phyloP scores from a whole-genome alignment of 495 filamentous ascomycete genomes.

The Immersiella caudata region DNA sequence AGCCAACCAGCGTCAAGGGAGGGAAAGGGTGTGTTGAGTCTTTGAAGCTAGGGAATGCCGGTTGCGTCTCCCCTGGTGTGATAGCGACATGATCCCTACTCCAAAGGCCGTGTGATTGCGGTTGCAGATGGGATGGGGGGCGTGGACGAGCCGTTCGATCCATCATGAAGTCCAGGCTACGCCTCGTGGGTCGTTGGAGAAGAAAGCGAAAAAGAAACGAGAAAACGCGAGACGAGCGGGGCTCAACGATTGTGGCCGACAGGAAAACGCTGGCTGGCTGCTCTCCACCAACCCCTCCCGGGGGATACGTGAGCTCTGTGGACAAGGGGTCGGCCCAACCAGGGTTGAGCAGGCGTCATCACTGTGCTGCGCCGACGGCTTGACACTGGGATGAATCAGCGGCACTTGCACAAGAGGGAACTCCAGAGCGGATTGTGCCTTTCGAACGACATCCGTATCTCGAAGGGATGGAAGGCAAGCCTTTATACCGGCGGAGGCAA shows the following conservation, averaged over 20 bases:
- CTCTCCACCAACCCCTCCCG: conserved; percentile 8
- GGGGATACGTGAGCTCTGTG: neutral
- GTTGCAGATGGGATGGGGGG: conserved; percentile 19
- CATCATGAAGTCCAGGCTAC: neutral
- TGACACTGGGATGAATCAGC: neutral
- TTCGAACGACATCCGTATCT: neutral
- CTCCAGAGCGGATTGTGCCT: neutral
- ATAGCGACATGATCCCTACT: neutral
- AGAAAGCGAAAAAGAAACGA: neutral
- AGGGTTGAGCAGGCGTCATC: neutral
- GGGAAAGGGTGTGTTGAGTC: neutral
- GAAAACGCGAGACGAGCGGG: conserved; percentile 9
- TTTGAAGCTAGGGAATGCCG: conserved; percentile 12
- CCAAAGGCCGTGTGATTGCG: conserved; percentile 18
- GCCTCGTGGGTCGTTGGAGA: neutral
- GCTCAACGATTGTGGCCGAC: conserved; percentile 4
- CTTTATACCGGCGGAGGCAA: conserved; percentile 15
- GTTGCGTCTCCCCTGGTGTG: neutral
- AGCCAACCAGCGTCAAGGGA: conserved; percentile 11
- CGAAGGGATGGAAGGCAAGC: conserved; percentile 3
- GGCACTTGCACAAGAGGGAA: neutral
- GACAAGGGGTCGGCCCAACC: neutral
- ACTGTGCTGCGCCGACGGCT: neutral
- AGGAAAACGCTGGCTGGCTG: conserved; percentile 13
- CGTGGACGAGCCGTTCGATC: neutral